phyloP scores from a whole-genome alignment of 805 yeast species.

The Kluyveromyces aestuarii region DNA sequence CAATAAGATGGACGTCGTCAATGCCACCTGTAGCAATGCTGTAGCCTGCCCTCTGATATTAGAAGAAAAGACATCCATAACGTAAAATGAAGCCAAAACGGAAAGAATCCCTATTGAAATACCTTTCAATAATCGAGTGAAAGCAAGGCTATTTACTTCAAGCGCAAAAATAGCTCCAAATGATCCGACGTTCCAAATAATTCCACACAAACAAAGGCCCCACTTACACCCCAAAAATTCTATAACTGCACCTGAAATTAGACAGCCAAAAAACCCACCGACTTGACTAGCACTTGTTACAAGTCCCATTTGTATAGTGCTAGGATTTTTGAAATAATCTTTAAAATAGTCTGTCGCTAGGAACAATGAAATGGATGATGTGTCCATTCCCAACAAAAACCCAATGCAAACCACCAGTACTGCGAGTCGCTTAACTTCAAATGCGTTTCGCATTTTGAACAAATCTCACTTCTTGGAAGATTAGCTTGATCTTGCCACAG shows the following conservation, averaged over 20 bases:
- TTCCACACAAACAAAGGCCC: slow-evolving; percentile 42
- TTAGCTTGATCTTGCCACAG: background rate
- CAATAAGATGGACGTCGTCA: slow-evolving; percentile 49
- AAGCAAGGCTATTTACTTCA: slow-evolving; percentile 37
- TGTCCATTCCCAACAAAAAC: slow-evolving; percentile 69
- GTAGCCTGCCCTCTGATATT: slow-evolving; percentile 42
- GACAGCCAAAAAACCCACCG: slow-evolving; percentile 56
- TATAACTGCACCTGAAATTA: slow-evolving; percentile 40
- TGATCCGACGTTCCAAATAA: slow-evolving; percentile 51
- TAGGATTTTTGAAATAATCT: slow-evolving; percentile 44
- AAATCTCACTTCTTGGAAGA: background rate
- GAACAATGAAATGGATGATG: slow-evolving; percentile 69
- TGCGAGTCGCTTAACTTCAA: background rate
- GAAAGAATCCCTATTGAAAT: slow-evolving; percentile 47
- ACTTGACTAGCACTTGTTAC: slow-evolving; percentile 69
- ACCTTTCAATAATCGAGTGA: slow-evolving; percentile 44
- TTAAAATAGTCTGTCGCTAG: slow-evolving; percentile 42
- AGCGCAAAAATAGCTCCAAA: slow-evolving; percentile 23
- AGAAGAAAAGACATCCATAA: slow-evolving; percentile 41
- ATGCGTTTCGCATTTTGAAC: background rate
- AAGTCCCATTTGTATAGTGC: slow-evolving; percentile 55
- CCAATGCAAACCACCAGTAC: slow-evolving; percentile 37
- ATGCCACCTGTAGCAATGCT: slow-evolving; percentile 46
- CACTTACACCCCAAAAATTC: slow-evolving; percentile 52
- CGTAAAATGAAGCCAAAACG: slow-evolving; percentile 46